Evolutionary conservation across 805 yeast species (phyloP), one percentile per base, ranked within the genome.

Genomic region (Diddensiella transvaalensis): DNA sequence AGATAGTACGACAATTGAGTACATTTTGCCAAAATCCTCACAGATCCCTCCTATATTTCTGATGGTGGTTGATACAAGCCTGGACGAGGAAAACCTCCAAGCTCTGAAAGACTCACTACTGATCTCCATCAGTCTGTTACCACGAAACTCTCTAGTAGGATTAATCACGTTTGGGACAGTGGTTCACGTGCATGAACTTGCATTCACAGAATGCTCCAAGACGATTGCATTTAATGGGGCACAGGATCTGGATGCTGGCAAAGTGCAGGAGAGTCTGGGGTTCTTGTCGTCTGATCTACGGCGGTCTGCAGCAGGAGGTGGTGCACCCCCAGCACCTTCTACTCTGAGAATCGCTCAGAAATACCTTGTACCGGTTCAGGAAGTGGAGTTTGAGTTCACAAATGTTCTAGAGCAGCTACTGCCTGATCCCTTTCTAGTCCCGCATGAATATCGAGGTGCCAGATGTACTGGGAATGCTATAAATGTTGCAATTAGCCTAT

Each of bases 381-480:
- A 79, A 46, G 83, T 87, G 41, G 96, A 88, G 70, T 83, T 82
- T 63, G 86, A 83, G 64, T 73, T 89, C 55, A 83, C 85, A 19
- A 79, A 77, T 49, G 73, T 83, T 46, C 74, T 89, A 58, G 95
- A 87, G 64, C 80, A 80, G 50, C 73, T 89, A 60, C 71, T 78
- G 48, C 74, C 73, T 21, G 90, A 85, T 62, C 82, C 87, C 52
- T 89, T 96, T 95, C 74, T 86, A n/a, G 84, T 85, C 33, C 82
- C 83, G 41, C 79, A 83, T 42, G 66, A 47, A 36, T 82, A 79
- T 60, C 79, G 97, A 68, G 83, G 96, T 4, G 69, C 83, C 47
- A 77, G 96, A 70, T 82, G 87, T 40, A 87, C 96, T 1, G 96
- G 96, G 46, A 78, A 88, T 32, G 96, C 96, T 1, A 65, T 89